phyloP scores from a whole-genome alignment of 179 eudicot genomes.

The Nepenthes alata region DNA sequence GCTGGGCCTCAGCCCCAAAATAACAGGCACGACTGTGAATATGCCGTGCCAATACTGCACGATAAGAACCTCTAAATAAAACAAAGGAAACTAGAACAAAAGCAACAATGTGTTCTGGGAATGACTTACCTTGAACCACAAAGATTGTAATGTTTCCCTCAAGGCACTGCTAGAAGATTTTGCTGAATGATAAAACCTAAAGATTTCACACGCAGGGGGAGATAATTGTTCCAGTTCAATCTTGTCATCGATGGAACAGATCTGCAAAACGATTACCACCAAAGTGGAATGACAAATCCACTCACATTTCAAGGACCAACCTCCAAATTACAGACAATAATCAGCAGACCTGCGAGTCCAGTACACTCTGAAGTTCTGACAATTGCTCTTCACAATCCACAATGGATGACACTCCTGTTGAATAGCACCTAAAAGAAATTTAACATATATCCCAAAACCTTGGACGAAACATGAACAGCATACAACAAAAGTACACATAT shows the following conservation, averaged over 20 bases:
- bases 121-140: constrained; percentile 29
- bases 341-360: constrained; percentile 42
- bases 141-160: constrained; percentile 24
- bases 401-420: constrained; percentile 32
- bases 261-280: constrained; percentile 13
- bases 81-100: not conserved
- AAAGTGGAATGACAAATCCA: not conserved
- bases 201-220: constrained; percentile 25
- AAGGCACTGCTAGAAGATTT: constrained; percentile 17
- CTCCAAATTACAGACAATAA: not conserved
- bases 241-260: constrained; percentile 25
- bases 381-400: constrained; percentile 35
- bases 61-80: not conserved
- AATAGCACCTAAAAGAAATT: not conserved
- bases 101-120: not conserved
- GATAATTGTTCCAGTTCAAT: constrained; percentile 26
- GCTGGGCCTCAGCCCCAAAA: no score
- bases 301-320: not conserved
- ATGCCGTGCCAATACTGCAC: no score
- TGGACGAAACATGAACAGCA: not conserved
- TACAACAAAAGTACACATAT: no score
- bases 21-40: no score
- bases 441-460: not conserved
- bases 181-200: constrained; percentile 26
- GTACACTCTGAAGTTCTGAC: constrained; percentile 35